A percentile compares a stretch with the other conserved stretches of the same genome.
Evolutionary conservation across 495 filamentous ascomycete species (phyloP).

Genomic region (Aspergillus nidulans): DNA sequence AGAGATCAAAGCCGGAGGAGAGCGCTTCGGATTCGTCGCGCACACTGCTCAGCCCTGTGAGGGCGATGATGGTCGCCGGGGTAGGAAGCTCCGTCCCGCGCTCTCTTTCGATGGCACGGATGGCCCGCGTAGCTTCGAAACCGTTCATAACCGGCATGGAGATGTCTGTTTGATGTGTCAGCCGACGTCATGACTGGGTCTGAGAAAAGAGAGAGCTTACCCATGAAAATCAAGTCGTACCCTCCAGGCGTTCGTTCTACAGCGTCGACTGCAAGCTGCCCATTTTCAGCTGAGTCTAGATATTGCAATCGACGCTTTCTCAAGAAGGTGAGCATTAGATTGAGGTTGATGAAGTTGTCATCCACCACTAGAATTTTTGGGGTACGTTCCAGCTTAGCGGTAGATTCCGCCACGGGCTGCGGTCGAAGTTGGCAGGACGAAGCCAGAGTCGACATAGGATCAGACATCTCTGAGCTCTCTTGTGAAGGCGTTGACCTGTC

Average conservation of each 20-base stretch:
- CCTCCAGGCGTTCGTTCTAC: constrained; percentile 37
- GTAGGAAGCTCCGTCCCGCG: constrained; percentile 22
- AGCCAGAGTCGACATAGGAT: constrained; percentile 2
- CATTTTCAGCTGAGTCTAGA: constrained; percentile 48
- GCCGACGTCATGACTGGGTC: not conserved
- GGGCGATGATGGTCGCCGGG: constrained; percentile 59
- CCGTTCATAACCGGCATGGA: constrained; percentile 77
- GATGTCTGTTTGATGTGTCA: constrained; percentile 45
- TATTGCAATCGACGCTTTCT: constrained; percentile 39
- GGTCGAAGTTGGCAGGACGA: not conserved
- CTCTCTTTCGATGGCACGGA: constrained; percentile 57
- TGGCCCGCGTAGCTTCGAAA: constrained; percentile 65
- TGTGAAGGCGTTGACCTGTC: constrained; percentile 11
- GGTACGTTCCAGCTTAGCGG: not conserved
- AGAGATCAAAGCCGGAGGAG: constrained; percentile 64
- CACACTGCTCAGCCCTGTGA: constrained; percentile 63
- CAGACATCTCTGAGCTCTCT: constrained; percentile 1
- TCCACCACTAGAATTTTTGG: constrained; percentile 61
- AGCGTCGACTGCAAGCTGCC: constrained; percentile 48
- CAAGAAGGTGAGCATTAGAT: constrained; percentile 61
- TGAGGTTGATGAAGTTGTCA: constrained; percentile 72
- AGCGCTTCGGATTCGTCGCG: constrained; percentile 63
- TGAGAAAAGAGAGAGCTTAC: constrained; percentile 22
- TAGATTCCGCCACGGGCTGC: constrained; percentile 10
- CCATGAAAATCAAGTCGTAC: constrained; percentile 58